These are phyloP conservation scores for Dendrothele bispora DNA, from an alignment of 768 basidiomycete species.

Conservation along the genomic window DNA sequence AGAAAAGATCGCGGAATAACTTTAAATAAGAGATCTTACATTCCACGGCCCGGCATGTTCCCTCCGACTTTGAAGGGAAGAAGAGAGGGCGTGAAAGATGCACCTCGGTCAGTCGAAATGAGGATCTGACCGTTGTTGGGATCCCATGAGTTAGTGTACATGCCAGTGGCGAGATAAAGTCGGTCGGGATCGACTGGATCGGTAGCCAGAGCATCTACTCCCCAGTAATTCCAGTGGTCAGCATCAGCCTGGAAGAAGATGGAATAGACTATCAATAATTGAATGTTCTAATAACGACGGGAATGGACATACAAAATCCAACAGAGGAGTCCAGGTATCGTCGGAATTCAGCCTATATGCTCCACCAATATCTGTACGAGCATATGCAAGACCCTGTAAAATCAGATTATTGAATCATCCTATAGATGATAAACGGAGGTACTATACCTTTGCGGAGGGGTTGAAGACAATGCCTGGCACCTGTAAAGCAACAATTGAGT, in stretches of 20 bases:
- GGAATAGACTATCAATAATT: not conserved
- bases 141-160: slow-evolving; percentile 64
- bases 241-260: slow-evolving; percentile 10
- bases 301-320: slow-evolving; percentile 47
- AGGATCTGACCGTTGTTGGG: slow-evolving; percentile 65
- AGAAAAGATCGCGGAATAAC: slow-evolving; percentile 6
- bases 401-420: too few relatives aligned
- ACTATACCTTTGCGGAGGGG: slow-evolving; percentile 45
- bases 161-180: slow-evolving; percentile 57
- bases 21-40: slow-evolving; percentile 35
- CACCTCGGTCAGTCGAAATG: slow-evolving; percentile 56
- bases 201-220: slow-evolving; percentile 60
- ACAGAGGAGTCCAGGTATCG: slow-evolving; percentile 61
- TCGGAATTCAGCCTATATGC: slow-evolving; percentile 63
- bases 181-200: slow-evolving; percentile 58
- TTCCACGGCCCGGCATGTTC: slow-evolving; percentile 70
- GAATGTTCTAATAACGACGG: slow-evolving; percentile 23
- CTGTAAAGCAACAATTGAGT: too few relatives aligned
- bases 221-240: slow-evolving; percentile 59
- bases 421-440: not conserved
- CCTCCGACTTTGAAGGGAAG: slow-evolving; percentile 59
- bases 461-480: slow-evolving; percentile 66
- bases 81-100: slow-evolving; percentile 49
- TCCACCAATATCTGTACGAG: slow-evolving; percentile 69
- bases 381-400: slow-evolving; percentile 54